Percentiles rank a stretch among this genome's conserved stretches.
Conservation (phyloP, 2,329 filamentous ascomycete species). For the Phaeosphaeria sp. region DNA sequence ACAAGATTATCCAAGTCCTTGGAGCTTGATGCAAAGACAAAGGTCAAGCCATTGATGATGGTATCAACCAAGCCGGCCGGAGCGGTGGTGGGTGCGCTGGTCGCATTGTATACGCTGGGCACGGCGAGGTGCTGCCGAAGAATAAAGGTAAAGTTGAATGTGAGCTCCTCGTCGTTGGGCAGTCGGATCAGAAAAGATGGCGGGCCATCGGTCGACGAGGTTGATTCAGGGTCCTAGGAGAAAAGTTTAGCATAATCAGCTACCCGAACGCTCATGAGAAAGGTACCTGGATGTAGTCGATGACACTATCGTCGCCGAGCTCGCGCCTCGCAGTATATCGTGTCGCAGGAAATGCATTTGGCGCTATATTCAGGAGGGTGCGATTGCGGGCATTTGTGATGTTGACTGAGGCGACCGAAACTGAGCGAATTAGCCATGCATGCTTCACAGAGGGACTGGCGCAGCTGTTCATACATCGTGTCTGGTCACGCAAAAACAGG, state of each 20-base stretch:
- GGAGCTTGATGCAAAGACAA: conserved; percentile 83
- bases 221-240: conserved; percentile 75
- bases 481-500: conserved; percentile 90
- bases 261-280: conserved; percentile 3
- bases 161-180: conserved; percentile 87
- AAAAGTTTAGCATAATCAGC: conserved; percentile 12
- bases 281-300: conserved; percentile 90
- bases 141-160: conserved; percentile 91
- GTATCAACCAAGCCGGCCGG: conserved; percentile 65
- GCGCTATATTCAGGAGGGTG: conserved; percentile 76
- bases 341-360: conserved; percentile 87
- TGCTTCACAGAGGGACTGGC: conserved; percentile 2
- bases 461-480: conserved; percentile 70
- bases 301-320: conserved; percentile 72
- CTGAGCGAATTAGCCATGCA: conserved; percentile 58
- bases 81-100: conserved; percentile 57
- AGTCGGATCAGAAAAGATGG: conserved; percentile 87
- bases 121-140: conserved; percentile 63
- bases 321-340: conserved; percentile 77
- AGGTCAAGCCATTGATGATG: conserved; percentile 85
- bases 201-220: conserved; percentile 40
- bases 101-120: conserved; percentile 46
- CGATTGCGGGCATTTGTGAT: conserved; percentile 82
- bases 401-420: conserved; percentile 83
- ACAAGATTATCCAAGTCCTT: conserved; percentile 93